phyloP scores from a whole-genome alignment of 257 asterid species.

The Ballota nigra region DNA sequence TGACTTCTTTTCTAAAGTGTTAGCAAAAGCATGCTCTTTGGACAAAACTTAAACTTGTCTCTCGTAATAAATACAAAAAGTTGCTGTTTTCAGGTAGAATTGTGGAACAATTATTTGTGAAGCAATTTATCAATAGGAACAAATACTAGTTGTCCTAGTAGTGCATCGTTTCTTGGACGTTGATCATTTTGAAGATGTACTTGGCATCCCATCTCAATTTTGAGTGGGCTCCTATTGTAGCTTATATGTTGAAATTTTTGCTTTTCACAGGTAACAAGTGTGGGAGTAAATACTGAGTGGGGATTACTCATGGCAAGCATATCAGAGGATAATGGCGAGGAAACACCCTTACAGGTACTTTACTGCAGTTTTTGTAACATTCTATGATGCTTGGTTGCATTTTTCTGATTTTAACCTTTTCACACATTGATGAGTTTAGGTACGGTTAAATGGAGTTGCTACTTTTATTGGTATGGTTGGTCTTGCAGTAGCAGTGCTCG shows the following conservation, averaged over 20 bases:
- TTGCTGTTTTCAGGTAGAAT: constrained; percentile 13
- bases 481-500: constrained; percentile 64
- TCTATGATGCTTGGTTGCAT: constrained; percentile 2
- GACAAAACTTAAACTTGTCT: constrained; percentile 5
- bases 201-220: background rate
- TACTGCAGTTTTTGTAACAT: constrained; percentile 13
- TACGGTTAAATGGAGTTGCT: constrained; percentile 91
- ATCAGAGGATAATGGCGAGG: constrained; percentile 96
- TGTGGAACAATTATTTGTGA: background rate
- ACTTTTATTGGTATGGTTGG: constrained; percentile 90
- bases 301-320: constrained; percentile 96
- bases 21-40: background rate
- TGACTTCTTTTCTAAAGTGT: background rate
- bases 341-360: constrained; percentile 91
- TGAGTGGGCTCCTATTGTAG: background rate
- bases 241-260: constrained; percentile 16
- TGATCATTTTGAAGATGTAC: background rate
- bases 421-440: constrained; percentile 43
- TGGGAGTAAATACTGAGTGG: constrained; percentile 96
- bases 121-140: constrained; percentile 19
- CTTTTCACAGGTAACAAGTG: constrained; percentile 68
- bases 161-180: constrained; percentile 2
- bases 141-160: background rate
- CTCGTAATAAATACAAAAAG: background rate
- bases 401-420: constrained; percentile 18